Conservation (phyloP, 192 early-diverging fungal species). For the Podila verticillata region DNA sequence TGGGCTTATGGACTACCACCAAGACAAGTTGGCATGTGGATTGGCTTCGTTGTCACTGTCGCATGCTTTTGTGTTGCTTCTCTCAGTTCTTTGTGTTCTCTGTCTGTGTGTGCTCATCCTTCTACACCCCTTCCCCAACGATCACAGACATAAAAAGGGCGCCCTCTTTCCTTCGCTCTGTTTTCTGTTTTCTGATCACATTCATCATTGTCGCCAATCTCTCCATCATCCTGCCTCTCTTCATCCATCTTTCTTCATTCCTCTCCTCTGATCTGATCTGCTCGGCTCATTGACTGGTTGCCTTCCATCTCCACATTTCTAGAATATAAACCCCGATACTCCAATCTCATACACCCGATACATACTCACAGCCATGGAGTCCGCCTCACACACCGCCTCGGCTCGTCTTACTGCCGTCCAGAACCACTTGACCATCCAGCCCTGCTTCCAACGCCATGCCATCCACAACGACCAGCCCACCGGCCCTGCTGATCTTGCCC, state of each 20-base stretch:
- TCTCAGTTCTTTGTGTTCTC: neutral
- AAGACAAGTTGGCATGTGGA: neutral
- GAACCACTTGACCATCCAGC: constrained; percentile 50
- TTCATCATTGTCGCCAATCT: neutral
- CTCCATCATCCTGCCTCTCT: neutral
- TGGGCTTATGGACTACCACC: too few species aligned
- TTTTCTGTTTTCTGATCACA: constrained; percentile 1
- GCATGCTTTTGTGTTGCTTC: neutral
- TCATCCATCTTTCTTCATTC: constrained; percentile 1
- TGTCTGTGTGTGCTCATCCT: neutral
- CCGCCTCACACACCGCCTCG: constrained; percentile 30
- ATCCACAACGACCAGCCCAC: constrained; percentile 54
- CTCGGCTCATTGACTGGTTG: neutral
- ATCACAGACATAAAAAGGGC: too few species aligned
- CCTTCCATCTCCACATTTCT: too few species aligned
- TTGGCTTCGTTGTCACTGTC: neutral
- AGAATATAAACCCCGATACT: too few species aligned
- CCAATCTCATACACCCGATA: neutral
- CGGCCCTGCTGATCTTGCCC: constrained; percentile 60
- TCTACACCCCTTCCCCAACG: neutral
- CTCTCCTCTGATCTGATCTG: neutral
- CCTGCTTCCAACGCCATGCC: constrained; percentile 46
- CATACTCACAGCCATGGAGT: constrained; percentile 14
- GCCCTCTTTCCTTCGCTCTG: neutral
- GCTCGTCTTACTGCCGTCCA: constrained; percentile 50